Evolutionary conservation across 768 basidiomycete genomes (phyloP), one percentile per base, ranked within the genome.

Genomic region (Podaxis sp.): DNA sequence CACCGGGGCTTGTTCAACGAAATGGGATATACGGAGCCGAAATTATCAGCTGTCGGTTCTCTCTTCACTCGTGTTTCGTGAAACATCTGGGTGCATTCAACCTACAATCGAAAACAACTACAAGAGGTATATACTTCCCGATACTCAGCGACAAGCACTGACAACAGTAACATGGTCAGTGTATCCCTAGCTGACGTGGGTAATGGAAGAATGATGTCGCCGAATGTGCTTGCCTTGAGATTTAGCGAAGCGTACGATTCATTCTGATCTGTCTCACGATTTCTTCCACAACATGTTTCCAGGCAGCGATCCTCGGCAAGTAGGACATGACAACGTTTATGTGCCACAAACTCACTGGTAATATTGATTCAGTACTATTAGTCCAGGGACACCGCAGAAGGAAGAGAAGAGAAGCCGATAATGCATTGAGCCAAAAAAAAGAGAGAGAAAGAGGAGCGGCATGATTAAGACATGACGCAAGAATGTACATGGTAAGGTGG

Each of bases 351-450:
- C 22, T 51, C 46, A 44, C 12, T 26, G 52, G 28, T 62, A 52
- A 52, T 49, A 56, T 57, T 56, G 48, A 40, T 63, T 57, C 61
- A 57, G 44, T 63, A 63, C 61, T 57, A 48, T 28, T 15, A 49
- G 55, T 63, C 61, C 54, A 56, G 54, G 13, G 57, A 62, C 55
- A 62, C 61, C 52, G 42, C 61, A 54, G 52, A 49, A 36, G 46
- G 53, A 24, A 55, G 19, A 51, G 28, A 28, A 57, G 52, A 49
- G 52, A 57, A 57, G 48, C 42, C 59, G 36, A 64, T n/a, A 49
- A 54, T 58, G 40, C 39, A 44, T 38, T n/a, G 22, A 57, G 44
- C 28, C 53, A 33, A 33, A 33, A 33, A 33, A 33, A 9, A 33
- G 8, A 9, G 8, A 33, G 33, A 22, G 38, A 57, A 61, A 56